Evolutionary conservation across 2,329 filamentous ascomycete genomes (phyloP), one percentile per base, ranked within the genome.

Genomic region (Mycogone perniciosa): DNA sequence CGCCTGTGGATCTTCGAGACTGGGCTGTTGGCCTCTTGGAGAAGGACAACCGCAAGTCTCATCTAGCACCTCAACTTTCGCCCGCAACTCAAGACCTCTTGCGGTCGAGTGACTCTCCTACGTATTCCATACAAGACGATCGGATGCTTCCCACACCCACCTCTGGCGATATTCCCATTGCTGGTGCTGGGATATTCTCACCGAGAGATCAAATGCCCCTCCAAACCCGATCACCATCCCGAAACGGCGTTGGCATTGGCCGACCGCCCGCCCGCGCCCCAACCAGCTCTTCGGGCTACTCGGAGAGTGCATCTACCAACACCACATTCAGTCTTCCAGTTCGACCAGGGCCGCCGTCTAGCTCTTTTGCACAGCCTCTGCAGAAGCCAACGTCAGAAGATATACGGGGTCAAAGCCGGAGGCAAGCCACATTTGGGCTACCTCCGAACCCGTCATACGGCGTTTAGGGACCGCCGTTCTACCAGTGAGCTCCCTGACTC

Each of bases 21-120:
- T 99, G 93, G 93, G 92, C 93, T 26, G 83, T 95, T 44, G 85
- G 88, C 62, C 81, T 97, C 76, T 92, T 97, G 82, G 91, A 96
- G 66, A 84, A 86, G 60, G 88, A 96, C 69, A 96, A 96, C 69
- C 88, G 93, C 66, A 96, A 95, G 69, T 96, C 91, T 30, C 92
- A 96, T 66, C 79, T 96, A 35, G 88, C 85, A 11, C 89, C 90
- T 33, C 85, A 88, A 62, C 75, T 88, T 39, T 88, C 86, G 8
- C 89, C 90, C 1, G 81, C 87, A 7, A 89, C 88, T 1, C 84
- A 88, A 63, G 86, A 89, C 8, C 77, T 92, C 33, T 77, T 90
- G 44, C 82, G 85, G 53, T 79, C 79, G 29, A 76, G 71, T 59
- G 81, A 84, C 59, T 84, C 81, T 8, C 79, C 82, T 6, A 80